phyloP scores from a whole-genome alignment of 768 basidiomycete genomes.

The Neoboletus subvelutipes region DNA sequence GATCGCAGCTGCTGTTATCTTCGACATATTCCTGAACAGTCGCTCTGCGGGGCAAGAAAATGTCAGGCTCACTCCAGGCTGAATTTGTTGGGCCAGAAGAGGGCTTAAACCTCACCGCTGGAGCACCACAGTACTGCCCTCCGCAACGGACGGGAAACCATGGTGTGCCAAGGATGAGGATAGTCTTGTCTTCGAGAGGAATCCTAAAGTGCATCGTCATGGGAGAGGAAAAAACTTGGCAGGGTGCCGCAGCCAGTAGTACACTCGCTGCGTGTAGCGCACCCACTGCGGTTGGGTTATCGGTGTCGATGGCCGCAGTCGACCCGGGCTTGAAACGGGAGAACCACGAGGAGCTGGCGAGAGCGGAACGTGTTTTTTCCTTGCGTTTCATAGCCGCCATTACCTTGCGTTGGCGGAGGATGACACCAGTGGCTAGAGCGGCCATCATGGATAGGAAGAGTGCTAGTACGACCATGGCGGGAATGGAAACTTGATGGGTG shows the following conservation, averaged over 20 bases:
- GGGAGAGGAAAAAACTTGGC: conserved; percentile 19
- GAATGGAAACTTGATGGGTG: conserved; percentile 14
- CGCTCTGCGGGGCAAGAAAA: not conserved
- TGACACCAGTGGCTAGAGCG: conserved; percentile 17
- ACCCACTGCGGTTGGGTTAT: conserved; percentile 17
- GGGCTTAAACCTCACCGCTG: not conserved
- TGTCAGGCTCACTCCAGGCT: not conserved
- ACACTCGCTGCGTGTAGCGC: conserved; percentile 24
- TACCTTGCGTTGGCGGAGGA: conserved; percentile 19
- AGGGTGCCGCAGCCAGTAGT: conserved; percentile 28
- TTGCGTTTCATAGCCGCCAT: not conserved
- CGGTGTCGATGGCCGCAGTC: not conserved
- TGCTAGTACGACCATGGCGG: conserved; percentile 21
- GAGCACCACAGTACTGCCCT: conserved; percentile 7
- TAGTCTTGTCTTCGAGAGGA: conserved; percentile 19
- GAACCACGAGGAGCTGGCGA: not conserved
- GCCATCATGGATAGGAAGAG: conserved; percentile 22
- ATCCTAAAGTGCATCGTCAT: conserved; percentile 24
- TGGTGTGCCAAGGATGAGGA: conserved; percentile 23
- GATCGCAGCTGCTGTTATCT: not conserved
- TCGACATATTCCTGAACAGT: not conserved
- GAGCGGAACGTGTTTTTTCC: not conserved
- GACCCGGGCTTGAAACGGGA: not conserved
- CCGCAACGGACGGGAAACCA: conserved; percentile 5
- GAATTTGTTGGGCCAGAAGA: not conserved